Evolutionary conservation across 202 grass and related monocot genomes (phyloP).

Genomic region (Brachypodium distachyon): DNA sequence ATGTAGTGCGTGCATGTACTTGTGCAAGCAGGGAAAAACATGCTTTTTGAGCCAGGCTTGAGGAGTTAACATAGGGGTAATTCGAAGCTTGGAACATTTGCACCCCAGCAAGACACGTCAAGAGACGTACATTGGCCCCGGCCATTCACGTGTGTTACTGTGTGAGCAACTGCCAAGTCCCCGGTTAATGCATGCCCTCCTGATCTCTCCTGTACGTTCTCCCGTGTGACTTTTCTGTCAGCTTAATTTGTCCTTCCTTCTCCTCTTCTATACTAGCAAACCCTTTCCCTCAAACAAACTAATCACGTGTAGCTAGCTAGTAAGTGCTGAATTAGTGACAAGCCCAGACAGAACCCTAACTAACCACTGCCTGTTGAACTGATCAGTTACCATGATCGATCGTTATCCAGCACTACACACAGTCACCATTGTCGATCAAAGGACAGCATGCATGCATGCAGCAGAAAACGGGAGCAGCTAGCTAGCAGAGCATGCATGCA

Average conservation of each 20-base stretch:
- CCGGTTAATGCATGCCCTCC: neutral
- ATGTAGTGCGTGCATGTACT: neutral
- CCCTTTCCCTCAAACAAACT: slow-evolving; percentile 26
- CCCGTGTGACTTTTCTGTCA: neutral
- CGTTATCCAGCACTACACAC: too few relatives aligned
- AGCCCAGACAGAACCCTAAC: slow-evolving; percentile 40
- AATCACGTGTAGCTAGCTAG: neutral
- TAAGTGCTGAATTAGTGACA: neutral
- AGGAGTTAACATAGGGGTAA: neutral
- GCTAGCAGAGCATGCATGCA: too few relatives aligned
- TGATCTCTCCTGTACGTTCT: neutral
- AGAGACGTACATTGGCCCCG: too few relatives aligned
- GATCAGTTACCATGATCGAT: neutral
- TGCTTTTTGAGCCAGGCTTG: neutral
- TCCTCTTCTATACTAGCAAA: slow-evolving; percentile 33
- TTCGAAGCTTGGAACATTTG: slow-evolving; percentile 4
- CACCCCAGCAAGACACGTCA: too few relatives aligned
- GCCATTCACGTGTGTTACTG: slow-evolving; percentile 21
- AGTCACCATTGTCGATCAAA: too few relatives aligned
- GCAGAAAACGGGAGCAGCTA: too few relatives aligned
- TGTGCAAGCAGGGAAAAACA: neutral
- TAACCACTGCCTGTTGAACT: neutral
- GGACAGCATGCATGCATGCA: too few relatives aligned
- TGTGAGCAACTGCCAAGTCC: neutral
- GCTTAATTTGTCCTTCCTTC: too few relatives aligned